Evolutionary conservation across 805 yeast species (phyloP).

Genomic region (Blastobotrys terrestris): DNA sequence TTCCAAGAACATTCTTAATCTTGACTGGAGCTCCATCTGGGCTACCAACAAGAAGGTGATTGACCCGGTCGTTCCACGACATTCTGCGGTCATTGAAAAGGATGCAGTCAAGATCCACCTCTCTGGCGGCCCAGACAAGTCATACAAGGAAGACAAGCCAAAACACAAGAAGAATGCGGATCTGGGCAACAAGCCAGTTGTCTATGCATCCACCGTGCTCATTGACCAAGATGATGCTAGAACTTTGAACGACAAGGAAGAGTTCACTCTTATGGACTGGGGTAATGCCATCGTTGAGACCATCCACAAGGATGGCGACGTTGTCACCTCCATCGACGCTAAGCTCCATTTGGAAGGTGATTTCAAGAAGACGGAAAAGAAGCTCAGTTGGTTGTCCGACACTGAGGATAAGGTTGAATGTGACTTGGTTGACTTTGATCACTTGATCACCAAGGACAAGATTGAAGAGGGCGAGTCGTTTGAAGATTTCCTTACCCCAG

Average conservation of each 20-base stretch:
- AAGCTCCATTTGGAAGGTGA: conserved; percentile 90
- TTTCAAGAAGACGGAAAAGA: conserved; percentile 92
- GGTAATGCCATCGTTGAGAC: conserved; percentile 82
- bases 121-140: conserved; percentile 47
- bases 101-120: conserved; percentile 68
- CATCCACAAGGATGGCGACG: conserved; percentile 50
- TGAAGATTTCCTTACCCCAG: conserved; percentile 83
- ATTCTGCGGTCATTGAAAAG: conserved; percentile 63
- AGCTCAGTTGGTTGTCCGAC: conserved; percentile 90
- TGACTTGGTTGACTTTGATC: conserved; percentile 87
- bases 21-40: conserved; percentile 98
- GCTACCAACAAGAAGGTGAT: conserved; percentile 94
- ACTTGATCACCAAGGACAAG: conserved; percentile 89
- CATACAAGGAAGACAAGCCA: conserved; percentile 66
- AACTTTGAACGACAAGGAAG: conserved; percentile 77
- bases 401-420: conserved; percentile 65
- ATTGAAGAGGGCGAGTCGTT: conserved; percentile 90
- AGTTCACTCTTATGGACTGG: conserved; percentile 98
- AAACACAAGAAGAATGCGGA: conserved; percentile 94
- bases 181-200: conserved; percentile 77
- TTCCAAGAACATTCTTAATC: conserved; percentile 89
- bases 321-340: conserved; percentile 62
- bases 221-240: conserved; percentile 83
- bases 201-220: conserved; percentile 55
- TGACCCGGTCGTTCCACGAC: conserved; percentile 96